These are phyloP conservation scores for Coemansia pectinata DNA, from an alignment of 192 early-diverging fungal species.

Conservation along the genomic window DNA sequence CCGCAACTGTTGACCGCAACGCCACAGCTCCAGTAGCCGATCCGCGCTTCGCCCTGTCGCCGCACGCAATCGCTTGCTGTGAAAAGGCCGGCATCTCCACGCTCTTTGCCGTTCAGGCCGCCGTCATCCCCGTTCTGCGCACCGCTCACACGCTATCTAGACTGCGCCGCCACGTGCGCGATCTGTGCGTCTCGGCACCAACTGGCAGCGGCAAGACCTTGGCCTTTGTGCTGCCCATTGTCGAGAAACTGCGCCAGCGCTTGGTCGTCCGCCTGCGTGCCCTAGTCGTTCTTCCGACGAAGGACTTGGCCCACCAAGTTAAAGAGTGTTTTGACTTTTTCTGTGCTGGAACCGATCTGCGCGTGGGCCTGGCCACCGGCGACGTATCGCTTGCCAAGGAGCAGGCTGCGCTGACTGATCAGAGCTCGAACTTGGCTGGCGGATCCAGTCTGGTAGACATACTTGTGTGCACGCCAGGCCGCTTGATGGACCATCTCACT, in stretches of 20 bases:
- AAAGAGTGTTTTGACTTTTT: slow-evolving; percentile 81
- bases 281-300: slow-evolving; percentile 88
- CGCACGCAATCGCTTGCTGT: slow-evolving; percentile 62
- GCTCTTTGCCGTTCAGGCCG: slow-evolving; percentile 89
- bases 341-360: slow-evolving; percentile 72
- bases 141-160: slow-evolving; percentile 64
- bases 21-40: slow-evolving; percentile 56
- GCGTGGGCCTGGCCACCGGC: slow-evolving; percentile 74
- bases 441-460: slow-evolving; percentile 80
- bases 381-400: slow-evolving; percentile 78
- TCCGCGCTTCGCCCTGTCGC: slow-evolving; percentile 62
- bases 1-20: slow-evolving; percentile 68
- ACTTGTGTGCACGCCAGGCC: slow-evolving; percentile 92
- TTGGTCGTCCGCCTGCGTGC: slow-evolving; percentile 81
- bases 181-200: slow-evolving; percentile 91
- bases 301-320: slow-evolving; percentile 90
- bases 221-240: slow-evolving; percentile 92
- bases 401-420: slow-evolving; percentile 57
- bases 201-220: slow-evolving; percentile 97
- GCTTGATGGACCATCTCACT: slow-evolving; percentile 89
- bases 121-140: slow-evolving; percentile 80
- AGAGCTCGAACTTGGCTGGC: slow-evolving; percentile 31
- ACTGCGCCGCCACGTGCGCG: slow-evolving; percentile 75
- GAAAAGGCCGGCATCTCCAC: slow-evolving; percentile 63
- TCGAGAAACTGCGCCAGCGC: slow-evolving; percentile 75